phyloP scores from a whole-genome alignment of 2,329 filamentous ascomycete species.

The Dendryphion nanum region DNA sequence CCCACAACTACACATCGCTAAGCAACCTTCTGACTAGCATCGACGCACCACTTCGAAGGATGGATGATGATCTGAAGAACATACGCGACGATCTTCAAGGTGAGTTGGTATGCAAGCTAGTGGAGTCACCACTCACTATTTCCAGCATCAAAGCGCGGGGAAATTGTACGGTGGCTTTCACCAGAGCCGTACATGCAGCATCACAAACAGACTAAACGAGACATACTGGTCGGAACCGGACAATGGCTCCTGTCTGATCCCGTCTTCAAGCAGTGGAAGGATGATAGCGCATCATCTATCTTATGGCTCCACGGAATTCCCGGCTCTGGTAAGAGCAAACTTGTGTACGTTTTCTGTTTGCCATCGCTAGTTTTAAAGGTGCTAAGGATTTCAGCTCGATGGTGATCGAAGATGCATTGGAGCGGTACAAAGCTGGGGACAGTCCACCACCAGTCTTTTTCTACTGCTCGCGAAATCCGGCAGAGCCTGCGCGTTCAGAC shows the following conservation, averaged over 20 bases:
- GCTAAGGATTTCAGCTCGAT: no score
- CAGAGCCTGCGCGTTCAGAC: slow-evolving; percentile 14
- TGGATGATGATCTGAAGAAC: slow-evolving; percentile 10
- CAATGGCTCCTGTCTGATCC: not conserved
- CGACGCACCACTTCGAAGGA: slow-evolving; percentile 8
- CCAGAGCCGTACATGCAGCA: not conserved
- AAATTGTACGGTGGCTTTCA: not conserved
- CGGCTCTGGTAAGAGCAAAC: slow-evolving; percentile 35
- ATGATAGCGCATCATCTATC: slow-evolving; percentile 29
- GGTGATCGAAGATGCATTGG: not conserved
- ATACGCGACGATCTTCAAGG: slow-evolving; percentile 11
- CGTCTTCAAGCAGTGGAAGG: slow-evolving; percentile 15
- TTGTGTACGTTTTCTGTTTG: slow-evolving; percentile 24
- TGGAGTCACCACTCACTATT: not conserved
- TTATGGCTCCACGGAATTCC: slow-evolving; percentile 36
- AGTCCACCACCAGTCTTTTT: slow-evolving; percentile 8
- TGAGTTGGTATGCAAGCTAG: slow-evolving; percentile 5
- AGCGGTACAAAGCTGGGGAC: not conserved
- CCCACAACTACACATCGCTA: not conserved
- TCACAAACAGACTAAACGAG: not conserved
- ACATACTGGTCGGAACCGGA: not conserved
- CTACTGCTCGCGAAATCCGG: slow-evolving; percentile 11
- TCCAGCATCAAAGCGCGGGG: not conserved
- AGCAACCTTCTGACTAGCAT: slow-evolving; percentile 6
- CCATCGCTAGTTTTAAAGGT: no score